These are phyloP conservation scores for Aschersonia sp. DNA, from an alignment of 2,329 filamentous ascomycete genomes.

Conservation along the genomic window DNA sequence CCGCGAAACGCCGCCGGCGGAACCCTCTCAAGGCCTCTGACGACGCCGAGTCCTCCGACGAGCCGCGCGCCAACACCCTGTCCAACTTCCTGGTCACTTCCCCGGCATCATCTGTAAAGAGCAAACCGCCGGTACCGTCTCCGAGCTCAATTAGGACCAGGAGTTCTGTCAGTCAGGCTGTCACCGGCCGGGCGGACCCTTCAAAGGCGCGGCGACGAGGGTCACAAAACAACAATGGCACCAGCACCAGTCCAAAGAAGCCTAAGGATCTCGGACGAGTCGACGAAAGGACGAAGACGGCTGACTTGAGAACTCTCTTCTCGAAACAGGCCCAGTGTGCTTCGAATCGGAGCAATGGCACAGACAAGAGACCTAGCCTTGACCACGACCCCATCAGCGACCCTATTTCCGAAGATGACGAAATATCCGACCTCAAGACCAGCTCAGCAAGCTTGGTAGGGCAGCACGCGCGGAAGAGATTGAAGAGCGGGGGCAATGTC, in stretches of 20 bases:
- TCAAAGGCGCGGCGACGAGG: conserved; percentile 7
- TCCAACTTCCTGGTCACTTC: conserved; percentile 39
- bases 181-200: conserved; percentile 7
- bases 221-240: conserved; percentile 12
- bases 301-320: conserved; percentile 43
- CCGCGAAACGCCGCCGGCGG: conserved; percentile 43
- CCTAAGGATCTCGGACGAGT: conserved; percentile 20
- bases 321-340: conserved; percentile 43
- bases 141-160: conserved; percentile 25
- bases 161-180: conserved; percentile 2
- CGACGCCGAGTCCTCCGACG: conserved; percentile 24
- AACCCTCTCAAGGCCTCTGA: conserved; percentile 36
- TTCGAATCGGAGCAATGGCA: conserved; percentile 16
- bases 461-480: conserved; percentile 38
- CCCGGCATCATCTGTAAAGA: conserved; percentile 24
- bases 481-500: conserved; percentile 20
- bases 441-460: conserved; percentile 40
- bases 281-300: conserved; percentile 37
- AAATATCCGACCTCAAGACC: conserved; percentile 34
- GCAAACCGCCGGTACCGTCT: conserved; percentile 17
- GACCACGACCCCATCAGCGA: conserved; percentile 38
- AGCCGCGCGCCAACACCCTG: conserved; percentile 28
- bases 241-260: conserved; percentile 24
- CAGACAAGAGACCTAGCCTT: conserved; percentile 13
- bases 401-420: conserved; percentile 46